phyloP scores from a whole-genome alignment of 139 green algal genomes.

The Chlamydomonas schloesseri region DNA sequence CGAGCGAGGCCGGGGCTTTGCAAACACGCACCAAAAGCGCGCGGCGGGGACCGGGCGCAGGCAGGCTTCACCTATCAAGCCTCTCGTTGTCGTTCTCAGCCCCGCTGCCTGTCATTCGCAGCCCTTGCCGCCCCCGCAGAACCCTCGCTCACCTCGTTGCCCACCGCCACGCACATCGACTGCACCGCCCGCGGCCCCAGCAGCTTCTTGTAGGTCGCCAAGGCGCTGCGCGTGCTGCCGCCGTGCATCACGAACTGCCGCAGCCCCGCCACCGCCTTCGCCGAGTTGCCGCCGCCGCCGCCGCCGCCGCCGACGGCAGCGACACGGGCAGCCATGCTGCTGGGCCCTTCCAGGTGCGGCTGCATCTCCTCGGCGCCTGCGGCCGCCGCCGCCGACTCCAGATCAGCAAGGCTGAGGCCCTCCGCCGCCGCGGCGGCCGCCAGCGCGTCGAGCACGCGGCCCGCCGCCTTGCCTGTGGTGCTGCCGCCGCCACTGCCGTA shows the following conservation, averaged over 20 bases:
- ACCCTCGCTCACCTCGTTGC: constrained; percentile 31
- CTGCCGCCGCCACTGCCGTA: too few species aligned
- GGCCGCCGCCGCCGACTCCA: not conserved
- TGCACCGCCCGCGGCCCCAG: constrained; percentile 21
- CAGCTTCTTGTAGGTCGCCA: not conserved
- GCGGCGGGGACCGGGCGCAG: too few species aligned
- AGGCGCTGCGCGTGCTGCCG: not conserved
- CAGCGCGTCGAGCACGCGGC: not conserved
- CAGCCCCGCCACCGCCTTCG: not conserved
- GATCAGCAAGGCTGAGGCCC: not conserved
- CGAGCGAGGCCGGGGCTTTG: too few species aligned
- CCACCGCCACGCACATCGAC: not conserved
- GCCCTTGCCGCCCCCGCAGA: too few species aligned
- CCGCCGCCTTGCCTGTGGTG: too few species aligned
- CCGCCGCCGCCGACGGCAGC: not conserved
- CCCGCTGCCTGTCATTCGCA: too few species aligned
- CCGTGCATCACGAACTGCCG: constrained; percentile 7
- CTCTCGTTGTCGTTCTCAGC: too few species aligned
- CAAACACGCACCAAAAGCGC: too few species aligned
- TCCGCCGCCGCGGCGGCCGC: not conserved
- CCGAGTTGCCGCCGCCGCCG: not conserved
- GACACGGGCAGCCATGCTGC: not conserved
- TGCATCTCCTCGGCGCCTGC: not conserved
- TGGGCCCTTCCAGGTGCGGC: not conserved
- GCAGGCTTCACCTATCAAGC: too few species aligned